Conservation (phyloP, 192 early-diverging fungal genomes). For the Lobulomyces angularis region DNA sequence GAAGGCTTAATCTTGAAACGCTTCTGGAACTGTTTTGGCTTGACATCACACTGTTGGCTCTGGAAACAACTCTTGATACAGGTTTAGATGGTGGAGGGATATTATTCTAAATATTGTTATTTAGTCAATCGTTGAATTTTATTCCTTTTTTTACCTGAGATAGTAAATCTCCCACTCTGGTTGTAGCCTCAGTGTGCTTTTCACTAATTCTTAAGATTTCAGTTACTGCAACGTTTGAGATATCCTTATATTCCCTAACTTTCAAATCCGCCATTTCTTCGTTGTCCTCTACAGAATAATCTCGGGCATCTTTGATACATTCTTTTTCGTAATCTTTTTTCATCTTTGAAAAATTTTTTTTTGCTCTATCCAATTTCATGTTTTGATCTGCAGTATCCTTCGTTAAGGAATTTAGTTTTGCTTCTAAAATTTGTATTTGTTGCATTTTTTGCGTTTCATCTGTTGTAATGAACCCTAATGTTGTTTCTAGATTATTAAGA, state of each 20-base stretch:
- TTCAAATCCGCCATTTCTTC: slow-evolving; percentile 30
- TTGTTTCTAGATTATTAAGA: slow-evolving; percentile 22
- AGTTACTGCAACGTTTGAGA: slow-evolving; percentile 27
- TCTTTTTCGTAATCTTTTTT: slow-evolving; percentile 17
- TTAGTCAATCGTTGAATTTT: neutral
- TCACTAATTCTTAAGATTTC: slow-evolving; percentile 5
- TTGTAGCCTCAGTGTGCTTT: neutral
- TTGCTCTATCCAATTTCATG: slow-evolving; percentile 33
- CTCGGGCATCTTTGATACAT: slow-evolving; percentile 4
- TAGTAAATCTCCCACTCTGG: neutral
- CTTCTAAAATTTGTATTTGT: slow-evolving; percentile 25
- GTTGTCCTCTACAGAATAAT: neutral
- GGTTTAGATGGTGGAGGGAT: slow-evolving; percentile 28
- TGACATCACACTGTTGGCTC: too few relatives aligned
- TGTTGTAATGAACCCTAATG: slow-evolving; percentile 10
- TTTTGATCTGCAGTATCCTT: slow-evolving; percentile 35
- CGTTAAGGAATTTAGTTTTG: slow-evolving; percentile 18
- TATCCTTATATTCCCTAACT: slow-evolving; percentile 28
- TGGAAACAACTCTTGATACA: slow-evolving; percentile 26
- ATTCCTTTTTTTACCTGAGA: neutral
- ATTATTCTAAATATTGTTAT: slow-evolving; percentile 6
- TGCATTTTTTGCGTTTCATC: slow-evolving; percentile 29
- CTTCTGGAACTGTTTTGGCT: too few relatives aligned
- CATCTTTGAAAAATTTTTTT: slow-evolving; percentile 8
- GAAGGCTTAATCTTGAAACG: too few relatives aligned